A percentile compares a stretch with the other conserved stretches of the same genome.
Evolutionary conservation across 2,329 filamentous ascomycete species (phyloP).

Genomic region (Dothideomycetidae sp.): DNA sequence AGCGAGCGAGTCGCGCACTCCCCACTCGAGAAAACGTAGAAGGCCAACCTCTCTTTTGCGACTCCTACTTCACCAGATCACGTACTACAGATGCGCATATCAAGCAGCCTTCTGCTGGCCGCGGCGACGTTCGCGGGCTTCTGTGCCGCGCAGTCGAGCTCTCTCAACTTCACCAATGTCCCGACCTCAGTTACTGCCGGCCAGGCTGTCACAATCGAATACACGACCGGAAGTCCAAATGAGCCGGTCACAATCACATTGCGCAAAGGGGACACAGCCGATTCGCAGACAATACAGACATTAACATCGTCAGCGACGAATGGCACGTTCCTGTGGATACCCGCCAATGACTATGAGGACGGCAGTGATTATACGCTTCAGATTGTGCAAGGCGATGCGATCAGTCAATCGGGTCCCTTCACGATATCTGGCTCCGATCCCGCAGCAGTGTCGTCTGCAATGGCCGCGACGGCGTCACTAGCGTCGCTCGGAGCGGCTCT

Average conservation of each 20-base stretch:
- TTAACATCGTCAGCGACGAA: constrained; percentile 30
- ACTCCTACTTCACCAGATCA: background rate
- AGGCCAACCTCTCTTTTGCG: background rate
- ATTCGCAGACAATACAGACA: constrained; percentile 36
- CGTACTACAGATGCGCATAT: constrained; percentile 25
- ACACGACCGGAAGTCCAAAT: constrained; percentile 16
- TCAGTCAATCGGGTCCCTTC: constrained; percentile 45
- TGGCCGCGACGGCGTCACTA: constrained; percentile 19
- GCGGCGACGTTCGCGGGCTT: constrained; percentile 29
- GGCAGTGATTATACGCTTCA: constrained; percentile 43
- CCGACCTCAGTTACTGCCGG: constrained; percentile 36
- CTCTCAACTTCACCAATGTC: constrained; percentile 39
- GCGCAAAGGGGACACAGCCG: constrained; percentile 35
- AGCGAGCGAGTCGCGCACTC: background rate
- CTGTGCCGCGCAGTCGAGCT: constrained; percentile 32
- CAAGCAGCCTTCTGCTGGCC: constrained; percentile 33
- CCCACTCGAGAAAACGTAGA: background rate
- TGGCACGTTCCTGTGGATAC: constrained; percentile 39
- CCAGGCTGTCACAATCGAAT: constrained; percentile 27
- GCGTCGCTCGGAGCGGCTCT: constrained; percentile 17
- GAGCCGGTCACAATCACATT: constrained; percentile 42
- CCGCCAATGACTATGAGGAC: constrained; percentile 28
- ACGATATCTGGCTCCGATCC: constrained; percentile 27
- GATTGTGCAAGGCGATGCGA: constrained; percentile 37
- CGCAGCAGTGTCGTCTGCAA: constrained; percentile 14